Percentiles rank a stretch among this genome's conserved stretches.
Conservation (phyloP, 1,139 yeast genomes). For the Diutina mesorugosa region DNA sequence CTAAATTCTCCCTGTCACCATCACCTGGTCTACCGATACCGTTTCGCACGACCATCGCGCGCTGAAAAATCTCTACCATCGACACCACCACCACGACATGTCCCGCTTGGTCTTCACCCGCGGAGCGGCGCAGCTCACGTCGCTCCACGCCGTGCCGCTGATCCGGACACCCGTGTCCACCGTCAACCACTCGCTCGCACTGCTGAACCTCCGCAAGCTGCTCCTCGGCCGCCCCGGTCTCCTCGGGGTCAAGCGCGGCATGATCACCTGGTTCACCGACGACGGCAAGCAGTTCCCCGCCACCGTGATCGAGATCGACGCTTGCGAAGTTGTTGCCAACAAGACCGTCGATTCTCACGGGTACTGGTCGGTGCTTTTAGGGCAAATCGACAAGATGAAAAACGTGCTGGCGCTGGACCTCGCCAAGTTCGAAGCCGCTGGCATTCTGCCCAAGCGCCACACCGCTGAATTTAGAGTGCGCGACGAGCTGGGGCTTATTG, state of each 20-base stretch:
- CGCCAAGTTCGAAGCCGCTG: slow-evolving; percentile 70
- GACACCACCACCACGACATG: not conserved
- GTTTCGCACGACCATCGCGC: not conserved
- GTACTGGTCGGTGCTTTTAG: slow-evolving; percentile 76
- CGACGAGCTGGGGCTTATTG: slow-evolving; percentile 50
- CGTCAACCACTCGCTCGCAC: slow-evolving; percentile 42
- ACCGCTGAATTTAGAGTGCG: slow-evolving; percentile 72
- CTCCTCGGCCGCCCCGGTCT: slow-evolving; percentile 73
- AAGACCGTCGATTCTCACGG: slow-evolving; percentile 65
- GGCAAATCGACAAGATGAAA: slow-evolving; percentile 63
- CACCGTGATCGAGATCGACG: slow-evolving; percentile 78
- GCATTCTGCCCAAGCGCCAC: slow-evolving; percentile 71
- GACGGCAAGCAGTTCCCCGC: slow-evolving; percentile 64
- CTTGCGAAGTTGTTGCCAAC: slow-evolving; percentile 72
- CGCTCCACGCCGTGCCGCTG: slow-evolving; percentile 41
- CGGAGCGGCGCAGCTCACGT: slow-evolving; percentile 36
- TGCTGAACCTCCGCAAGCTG: slow-evolving; percentile 50
- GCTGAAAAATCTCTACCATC: not conserved
- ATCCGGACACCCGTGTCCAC: slow-evolving; percentile 28
- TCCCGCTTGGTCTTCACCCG: slow-evolving; percentile 11
- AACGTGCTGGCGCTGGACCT: slow-evolving; percentile 46
- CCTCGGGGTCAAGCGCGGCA: slow-evolving; percentile 74
- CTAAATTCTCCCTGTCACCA: too few species aligned
- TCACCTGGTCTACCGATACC: too few species aligned
- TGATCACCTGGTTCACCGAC: slow-evolving; percentile 71